Base-by-base conservation (phyloP, 495 filamentous ascomycete species). In the Hyaloscypha finlandica region DNA sequence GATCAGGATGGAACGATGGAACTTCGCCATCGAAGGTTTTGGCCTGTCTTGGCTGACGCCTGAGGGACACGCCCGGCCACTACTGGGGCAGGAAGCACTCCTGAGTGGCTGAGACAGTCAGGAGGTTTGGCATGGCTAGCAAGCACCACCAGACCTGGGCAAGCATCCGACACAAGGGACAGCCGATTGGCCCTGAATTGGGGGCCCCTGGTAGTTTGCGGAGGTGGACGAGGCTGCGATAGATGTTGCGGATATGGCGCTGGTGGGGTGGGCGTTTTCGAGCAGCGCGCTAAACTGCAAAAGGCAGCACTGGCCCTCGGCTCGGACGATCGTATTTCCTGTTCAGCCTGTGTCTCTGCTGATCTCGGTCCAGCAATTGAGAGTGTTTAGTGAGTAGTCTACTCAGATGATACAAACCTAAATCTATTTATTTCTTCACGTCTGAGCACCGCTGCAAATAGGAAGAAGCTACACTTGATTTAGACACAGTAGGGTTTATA, bases 101-200 rank as follows among this genome's bases (percentile, higher is more conserved):
- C n/a, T 61, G 31, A 61, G 35, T 59, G 57, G 29, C 6, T 19
- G 33, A 39, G 30, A 48, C 31, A 11, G 57, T 4, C 31, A 33
- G 33, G 9, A 14, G 25, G 20, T 51, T 20, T 61, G 33, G 58
- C 25, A n/a, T 29, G 35, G 31, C 16, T 8, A 64, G 52, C 62
- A 64, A 57, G 62, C 62, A 64, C 9, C 51, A 22, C 45, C 63
- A 25, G 19, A 59, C 63, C 39, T 48, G 63, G 63, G 35, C 39
- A 65, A 59, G 63, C 63, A 35, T 33, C 63, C 63, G 63, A 16
- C 25, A 32, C 19, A 32, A 11, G 55, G 55, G 25, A 51, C 53
- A 19, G 22, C 8, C 6, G 20, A 65, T 59, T 65, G 53, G 54
- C 63, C 39, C 35, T 54, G 32, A 12, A 11, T 5, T n/a, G 20